A percentile compares a stretch with the other conserved stretches of the same genome.
Conservation (phyloP, 768 basidiomycete genomes). For the Gyrodon lividus region DNA sequence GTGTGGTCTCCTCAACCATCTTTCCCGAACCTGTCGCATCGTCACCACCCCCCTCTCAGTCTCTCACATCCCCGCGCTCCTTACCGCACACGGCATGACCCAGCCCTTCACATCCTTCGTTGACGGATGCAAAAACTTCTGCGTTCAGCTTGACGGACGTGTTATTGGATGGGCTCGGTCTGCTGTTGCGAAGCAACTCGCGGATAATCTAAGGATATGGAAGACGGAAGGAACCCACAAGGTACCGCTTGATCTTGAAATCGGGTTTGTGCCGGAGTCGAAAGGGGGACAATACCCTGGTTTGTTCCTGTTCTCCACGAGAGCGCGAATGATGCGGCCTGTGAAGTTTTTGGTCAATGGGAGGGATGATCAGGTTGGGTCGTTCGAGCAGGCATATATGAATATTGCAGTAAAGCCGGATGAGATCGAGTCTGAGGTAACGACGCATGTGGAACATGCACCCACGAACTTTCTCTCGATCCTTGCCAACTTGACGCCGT, state of each 20-base stretch:
- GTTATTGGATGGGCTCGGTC: constrained; percentile 93
- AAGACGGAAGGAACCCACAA: constrained; percentile 86
- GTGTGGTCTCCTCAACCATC: constrained; percentile 95
- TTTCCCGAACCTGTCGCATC: constrained; percentile 91
- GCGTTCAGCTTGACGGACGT: constrained; percentile 92
- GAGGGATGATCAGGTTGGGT: constrained; percentile 83
- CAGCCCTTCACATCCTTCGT: constrained; percentile 78
- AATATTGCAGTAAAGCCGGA: constrained; percentile 90
- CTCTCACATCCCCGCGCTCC: constrained; percentile 76
- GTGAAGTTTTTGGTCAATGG: constrained; percentile 90
- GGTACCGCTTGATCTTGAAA: constrained; percentile 91
- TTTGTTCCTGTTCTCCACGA: constrained; percentile 84
- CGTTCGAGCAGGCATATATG: constrained; percentile 99
- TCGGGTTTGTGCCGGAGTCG: constrained; percentile 85
- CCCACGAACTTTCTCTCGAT: constrained; percentile 97
- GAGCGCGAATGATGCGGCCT: constrained; percentile 95
- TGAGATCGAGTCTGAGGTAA: constrained; percentile 74
- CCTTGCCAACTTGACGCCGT: constrained; percentile 95
- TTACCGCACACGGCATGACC: constrained; percentile 91
- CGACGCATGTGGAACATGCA: constrained; percentile 90
- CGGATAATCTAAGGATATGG: constrained; percentile 85
- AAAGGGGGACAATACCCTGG: constrained; percentile 97
- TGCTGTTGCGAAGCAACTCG: constrained; percentile 70
- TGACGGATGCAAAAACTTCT: constrained; percentile 78
- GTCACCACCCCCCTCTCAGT: constrained; percentile 75